A percentile compares a stretch with the other conserved stretches of the same genome.
Conservation (phyloP, 1,139 yeast genomes). For the Blastobotrys indianensis region DNA sequence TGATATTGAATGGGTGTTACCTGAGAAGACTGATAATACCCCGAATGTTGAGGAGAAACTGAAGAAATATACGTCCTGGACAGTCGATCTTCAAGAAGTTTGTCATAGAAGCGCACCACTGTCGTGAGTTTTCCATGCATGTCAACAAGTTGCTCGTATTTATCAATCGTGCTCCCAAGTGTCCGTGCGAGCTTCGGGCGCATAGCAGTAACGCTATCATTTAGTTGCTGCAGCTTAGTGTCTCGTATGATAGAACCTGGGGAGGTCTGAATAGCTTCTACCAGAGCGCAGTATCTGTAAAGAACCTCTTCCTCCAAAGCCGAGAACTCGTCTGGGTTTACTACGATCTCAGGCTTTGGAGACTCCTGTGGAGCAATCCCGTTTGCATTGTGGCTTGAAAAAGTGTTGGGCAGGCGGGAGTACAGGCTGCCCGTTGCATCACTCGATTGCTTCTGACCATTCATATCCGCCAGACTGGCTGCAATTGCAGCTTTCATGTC, state of each 20-base stretch:
- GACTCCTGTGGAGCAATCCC: not conserved
- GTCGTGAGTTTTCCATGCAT: slow-evolving; percentile 79
- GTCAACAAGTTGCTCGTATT: slow-evolving; percentile 66
- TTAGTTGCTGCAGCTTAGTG: slow-evolving; percentile 54
- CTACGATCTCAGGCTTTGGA: not conserved
- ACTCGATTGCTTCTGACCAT: not conserved
- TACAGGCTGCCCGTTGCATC: slow-evolving; percentile 2
- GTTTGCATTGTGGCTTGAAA: slow-evolving; percentile 1
- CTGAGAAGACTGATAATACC: slow-evolving; percentile 10
- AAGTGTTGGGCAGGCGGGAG: not conserved
- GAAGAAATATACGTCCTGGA: slow-evolving; percentile 40
- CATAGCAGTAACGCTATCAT: slow-evolving; percentile 55
- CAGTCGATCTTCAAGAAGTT: slow-evolving; percentile 64
- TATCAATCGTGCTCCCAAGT: slow-evolving; percentile 55
- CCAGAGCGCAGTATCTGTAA: slow-evolving; percentile 59
- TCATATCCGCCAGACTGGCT: slow-evolving; percentile 75
- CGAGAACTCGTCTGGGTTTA: slow-evolving; percentile 39
- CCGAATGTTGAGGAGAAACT: slow-evolving; percentile 6
- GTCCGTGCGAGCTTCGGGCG: slow-evolving; percentile 73
- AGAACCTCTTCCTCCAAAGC: slow-evolving; percentile 63
- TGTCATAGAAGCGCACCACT: slow-evolving; percentile 72
- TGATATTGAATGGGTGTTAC: slow-evolving; percentile 10
- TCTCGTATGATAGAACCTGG: slow-evolving; percentile 55
- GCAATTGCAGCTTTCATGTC: slow-evolving; percentile 93
- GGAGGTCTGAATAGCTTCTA: slow-evolving; percentile 50